Base-by-base conservation (phyloP, 2,329 filamentous ascomycete species). In the Coniochaeta sp. region DNA sequence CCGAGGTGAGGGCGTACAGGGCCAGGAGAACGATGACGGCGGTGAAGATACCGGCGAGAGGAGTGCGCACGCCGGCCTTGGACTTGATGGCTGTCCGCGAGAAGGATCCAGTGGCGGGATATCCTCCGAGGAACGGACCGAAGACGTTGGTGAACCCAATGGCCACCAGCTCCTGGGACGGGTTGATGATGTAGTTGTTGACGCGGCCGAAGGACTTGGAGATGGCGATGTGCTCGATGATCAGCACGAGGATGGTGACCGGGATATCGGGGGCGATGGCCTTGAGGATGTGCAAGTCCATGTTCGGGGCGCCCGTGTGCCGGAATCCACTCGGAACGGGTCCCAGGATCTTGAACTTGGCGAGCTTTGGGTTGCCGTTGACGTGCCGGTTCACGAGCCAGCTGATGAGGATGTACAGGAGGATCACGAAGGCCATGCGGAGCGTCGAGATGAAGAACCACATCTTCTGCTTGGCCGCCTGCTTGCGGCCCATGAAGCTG, bases 211-310 rank as follows among this genome's bases (percentile, higher is more conserved):
- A 97, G 0, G 92, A 97, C 69, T 99, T 99, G 27, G 92, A 91
- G 57, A 99, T 97, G 52, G 94, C 91, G 62, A 99, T 96, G 67
- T 99, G 94, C 71, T 99, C 94, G 55, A 97, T 95, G 27, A 99
- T 77, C 52, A 97, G 78, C 9, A 99, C 92, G 57, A 97, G 95
- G 50, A 96, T 85, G 0, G 88, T 85, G 4, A 87, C 88, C 0
- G 94, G 94, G 4, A 97, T 74, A 57, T 96, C 79, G 40, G 76
- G 74, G 1, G 79, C 76, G 63, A 96, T 90, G 1, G 82, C 71
- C 1, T 71, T 74, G 63, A 96, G 80, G 49, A 96, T 79, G 0
- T 75, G 67, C 0, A 65, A 68, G 58, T 88, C 82, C 55, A 97
- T 69, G 0, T 67, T 73, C 0, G 94, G 94, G 3, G 86, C 85